Percentiles rank a stretch among this genome's conserved stretches.
Conservation (phyloP, 1,284 basidiomycete genomes). For the Cystodermella granulosa region DNA sequence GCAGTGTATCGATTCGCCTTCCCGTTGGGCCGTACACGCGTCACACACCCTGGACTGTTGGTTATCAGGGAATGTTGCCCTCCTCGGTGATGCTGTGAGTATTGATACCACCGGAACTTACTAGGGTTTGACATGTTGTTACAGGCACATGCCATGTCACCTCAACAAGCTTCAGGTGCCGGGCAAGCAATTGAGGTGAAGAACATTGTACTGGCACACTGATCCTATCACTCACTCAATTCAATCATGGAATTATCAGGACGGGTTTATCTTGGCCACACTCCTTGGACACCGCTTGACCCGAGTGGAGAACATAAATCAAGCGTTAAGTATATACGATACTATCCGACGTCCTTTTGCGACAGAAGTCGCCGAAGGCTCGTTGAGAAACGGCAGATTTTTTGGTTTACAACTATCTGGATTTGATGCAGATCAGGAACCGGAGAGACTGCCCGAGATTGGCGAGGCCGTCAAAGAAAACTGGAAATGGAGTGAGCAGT, state of each 20-base stretch:
- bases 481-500: conserved; percentile 28
- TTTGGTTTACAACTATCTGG: conserved; percentile 23
- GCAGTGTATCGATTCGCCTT: conserved; percentile 28
- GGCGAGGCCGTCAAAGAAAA: conserved; percentile 27
- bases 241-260: conserved; percentile 17
- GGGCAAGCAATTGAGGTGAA: conserved; percentile 40
- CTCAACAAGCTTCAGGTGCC: conserved; percentile 39
- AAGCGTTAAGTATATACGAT: conserved; percentile 35
- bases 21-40: conserved; percentile 33
- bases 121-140: neutral
- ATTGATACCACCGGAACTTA: neutral
- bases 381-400: conserved; percentile 22
- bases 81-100: conserved; percentile 39
- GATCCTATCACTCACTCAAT: neutral
- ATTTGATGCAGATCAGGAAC: conserved; percentile 15
- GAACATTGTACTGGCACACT: neutral
- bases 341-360: conserved; percentile 35
- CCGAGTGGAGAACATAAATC: conserved; percentile 20
- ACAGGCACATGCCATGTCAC: conserved; percentile 44
- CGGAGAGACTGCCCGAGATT: conserved; percentile 21
- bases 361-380: conserved; percentile 25
- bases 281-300: conserved; percentile 29
- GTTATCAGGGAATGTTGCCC: conserved; percentile 23
- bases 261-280: conserved; percentile 35
- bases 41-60: conserved; percentile 23